phyloP scores from a whole-genome alignment of 2,329 filamentous ascomycete species.

The Fusarium temperatum region DNA sequence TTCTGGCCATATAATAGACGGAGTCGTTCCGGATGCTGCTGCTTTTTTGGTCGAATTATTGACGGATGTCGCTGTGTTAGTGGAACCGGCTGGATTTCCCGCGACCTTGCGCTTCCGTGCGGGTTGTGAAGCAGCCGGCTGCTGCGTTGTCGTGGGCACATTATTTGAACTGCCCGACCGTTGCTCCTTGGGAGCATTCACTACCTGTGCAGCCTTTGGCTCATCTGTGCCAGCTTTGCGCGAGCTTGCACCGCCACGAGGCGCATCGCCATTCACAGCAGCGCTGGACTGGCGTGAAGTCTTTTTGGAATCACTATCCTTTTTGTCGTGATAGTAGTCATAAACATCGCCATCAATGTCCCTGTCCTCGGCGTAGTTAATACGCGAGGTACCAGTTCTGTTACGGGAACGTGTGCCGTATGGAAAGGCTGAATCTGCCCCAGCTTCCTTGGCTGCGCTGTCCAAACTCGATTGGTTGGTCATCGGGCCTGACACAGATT shows the following conservation, averaged over 20 bases:
- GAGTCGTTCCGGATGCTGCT: constrained; percentile 45
- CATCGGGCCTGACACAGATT: constrained; percentile 52
- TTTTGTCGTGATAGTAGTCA: constrained; percentile 69
- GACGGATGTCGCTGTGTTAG: constrained; percentile 33
- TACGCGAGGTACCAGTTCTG: constrained; percentile 78
- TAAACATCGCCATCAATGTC: constrained; percentile 88
- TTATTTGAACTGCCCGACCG: constrained; percentile 37
- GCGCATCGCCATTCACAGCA: constrained; percentile 50
- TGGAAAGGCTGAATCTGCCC: constrained; percentile 66
- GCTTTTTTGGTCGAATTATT: constrained; percentile 38
- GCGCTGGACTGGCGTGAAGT: constrained; percentile 57
- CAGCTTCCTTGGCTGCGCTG: constrained; percentile 58
- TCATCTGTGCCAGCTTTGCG: constrained; percentile 56
- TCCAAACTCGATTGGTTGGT: constrained; percentile 60
- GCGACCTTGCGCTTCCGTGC: constrained; percentile 90
- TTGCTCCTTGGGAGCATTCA: constrained; percentile 52
- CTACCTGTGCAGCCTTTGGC: constrained; percentile 47
- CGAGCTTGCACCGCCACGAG: constrained; percentile 47
- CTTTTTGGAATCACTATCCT: constrained; percentile 67
- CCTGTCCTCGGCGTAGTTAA: constrained; percentile 95
- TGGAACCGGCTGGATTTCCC: constrained; percentile 39
- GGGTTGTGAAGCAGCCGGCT: constrained; percentile 57
- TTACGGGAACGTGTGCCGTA: constrained; percentile 97
- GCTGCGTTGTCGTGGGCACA: constrained; percentile 57
- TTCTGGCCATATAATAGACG: constrained; percentile 61